Conservation (phyloP, 768 basidiomycete species). For the Rhodotorula kratochvilovae region DNA sequence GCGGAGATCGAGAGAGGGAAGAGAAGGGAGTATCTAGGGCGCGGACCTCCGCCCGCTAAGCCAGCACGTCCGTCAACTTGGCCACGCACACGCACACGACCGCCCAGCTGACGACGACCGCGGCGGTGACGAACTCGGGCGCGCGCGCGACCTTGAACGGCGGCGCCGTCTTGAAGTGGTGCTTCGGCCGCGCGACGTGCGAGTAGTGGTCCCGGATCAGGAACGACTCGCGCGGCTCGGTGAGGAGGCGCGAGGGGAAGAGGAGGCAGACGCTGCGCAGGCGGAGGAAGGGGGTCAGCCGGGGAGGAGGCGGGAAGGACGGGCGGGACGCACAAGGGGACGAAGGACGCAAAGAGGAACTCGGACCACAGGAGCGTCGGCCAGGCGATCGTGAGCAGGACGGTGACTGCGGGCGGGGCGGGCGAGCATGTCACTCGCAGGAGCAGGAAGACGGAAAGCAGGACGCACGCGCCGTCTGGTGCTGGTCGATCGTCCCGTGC, state of each 20-base stretch:
- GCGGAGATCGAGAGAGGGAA: too few relatives aligned
- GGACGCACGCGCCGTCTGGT: constrained; percentile 32
- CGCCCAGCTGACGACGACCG: constrained; percentile 27
- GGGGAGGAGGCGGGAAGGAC: not conserved
- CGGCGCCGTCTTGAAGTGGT: constrained; percentile 34
- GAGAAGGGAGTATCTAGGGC: too few relatives aligned
- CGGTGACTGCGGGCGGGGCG: constrained; percentile 14
- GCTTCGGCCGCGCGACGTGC: constrained; percentile 37
- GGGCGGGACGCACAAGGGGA: constrained; percentile 27
- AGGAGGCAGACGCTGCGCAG: constrained; percentile 33
- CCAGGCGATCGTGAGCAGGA: constrained; percentile 37
- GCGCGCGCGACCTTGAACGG: constrained; percentile 34
- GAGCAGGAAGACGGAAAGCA: not conserved
- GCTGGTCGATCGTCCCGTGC: constrained; percentile 26
- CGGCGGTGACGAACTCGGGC: constrained; percentile 29
- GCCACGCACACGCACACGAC: constrained; percentile 31
- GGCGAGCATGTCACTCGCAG: not conserved
- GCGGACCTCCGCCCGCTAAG: not conserved
- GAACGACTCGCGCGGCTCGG: constrained; percentile 34
- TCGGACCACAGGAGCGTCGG: constrained; percentile 36
- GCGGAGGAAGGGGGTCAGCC: not conserved
- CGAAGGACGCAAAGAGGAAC: constrained; percentile 34
- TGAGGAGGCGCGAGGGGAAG: constrained; percentile 35
- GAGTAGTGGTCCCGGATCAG: constrained; percentile 38
- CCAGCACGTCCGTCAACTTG: constrained; percentile 30